Conservation (phyloP, 2,329 filamentous ascomycete genomes). For the Sarocladium strictum region DNA sequence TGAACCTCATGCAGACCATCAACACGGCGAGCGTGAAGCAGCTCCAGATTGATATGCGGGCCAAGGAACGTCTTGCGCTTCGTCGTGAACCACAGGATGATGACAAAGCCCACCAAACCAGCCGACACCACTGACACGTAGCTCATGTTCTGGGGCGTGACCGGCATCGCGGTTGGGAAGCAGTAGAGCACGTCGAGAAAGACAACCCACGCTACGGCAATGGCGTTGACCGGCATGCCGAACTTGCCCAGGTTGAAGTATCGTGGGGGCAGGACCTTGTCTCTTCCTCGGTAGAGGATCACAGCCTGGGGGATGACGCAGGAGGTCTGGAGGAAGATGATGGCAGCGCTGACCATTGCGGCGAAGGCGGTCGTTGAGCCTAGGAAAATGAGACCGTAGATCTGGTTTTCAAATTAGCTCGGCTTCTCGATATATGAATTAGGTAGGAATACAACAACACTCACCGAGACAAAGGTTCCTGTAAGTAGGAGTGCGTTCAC, state of each 20-base stretch:
- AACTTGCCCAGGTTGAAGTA: slow-evolving; percentile 20
- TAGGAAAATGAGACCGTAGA: slow-evolving; percentile 24
- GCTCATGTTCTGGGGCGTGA: slow-evolving; percentile 18
- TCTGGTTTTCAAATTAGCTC: slow-evolving; percentile 1
- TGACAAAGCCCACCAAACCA: slow-evolving; percentile 15
- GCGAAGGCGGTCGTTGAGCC: slow-evolving; percentile 23
- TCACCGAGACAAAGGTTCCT: background rate
- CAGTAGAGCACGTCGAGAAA: slow-evolving; percentile 17
- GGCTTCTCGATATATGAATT: no score
- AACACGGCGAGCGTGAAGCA: background rate
- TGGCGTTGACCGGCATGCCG: slow-evolving; percentile 17
- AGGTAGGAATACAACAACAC: no score
- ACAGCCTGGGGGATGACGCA: slow-evolving; percentile 21
- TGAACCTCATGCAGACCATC: background rate
- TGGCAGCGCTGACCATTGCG: slow-evolving; percentile 20
- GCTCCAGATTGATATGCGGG: slow-evolving; percentile 16
- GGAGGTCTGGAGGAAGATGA: slow-evolving; percentile 20
- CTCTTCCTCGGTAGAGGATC: slow-evolving; percentile 14
- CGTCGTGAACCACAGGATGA: slow-evolving; percentile 16
- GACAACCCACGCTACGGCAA: slow-evolving; percentile 14
- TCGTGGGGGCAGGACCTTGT: slow-evolving; percentile 18
- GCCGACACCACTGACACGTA: slow-evolving; percentile 17
- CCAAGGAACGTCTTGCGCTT: slow-evolving; percentile 15
- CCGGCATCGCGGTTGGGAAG: slow-evolving; percentile 15
- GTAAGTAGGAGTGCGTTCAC: slow-evolving; percentile 52